Conservation (phyloP, 371 early-diverging fungal species). For the Apophysomyces sp. region DNA sequence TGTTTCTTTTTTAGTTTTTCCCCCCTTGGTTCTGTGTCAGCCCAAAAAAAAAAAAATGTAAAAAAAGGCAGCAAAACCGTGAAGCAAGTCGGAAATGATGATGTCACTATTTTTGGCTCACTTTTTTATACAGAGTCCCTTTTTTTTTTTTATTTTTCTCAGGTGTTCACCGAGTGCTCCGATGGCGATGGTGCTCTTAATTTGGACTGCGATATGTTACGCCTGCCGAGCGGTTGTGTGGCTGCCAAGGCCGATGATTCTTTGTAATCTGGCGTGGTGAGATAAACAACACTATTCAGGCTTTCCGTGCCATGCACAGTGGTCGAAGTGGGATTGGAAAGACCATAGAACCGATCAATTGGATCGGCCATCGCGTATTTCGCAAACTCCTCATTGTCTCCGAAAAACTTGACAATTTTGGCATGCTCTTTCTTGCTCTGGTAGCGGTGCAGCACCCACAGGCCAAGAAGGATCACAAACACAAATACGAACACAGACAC, state of each 20-base stretch:
- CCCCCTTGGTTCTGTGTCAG: neutral
- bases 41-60: too few relatives aligned
- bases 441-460: conserved; percentile 47
- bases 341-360: neutral
- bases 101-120: too few relatives aligned
- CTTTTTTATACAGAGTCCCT: neutral
- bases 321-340: neutral
- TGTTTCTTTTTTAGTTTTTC: neutral
- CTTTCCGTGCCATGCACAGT: neutral
- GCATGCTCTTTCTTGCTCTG: conserved; percentile 44
- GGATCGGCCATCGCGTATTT: conserved; percentile 36
- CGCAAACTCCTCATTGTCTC: conserved; percentile 41
- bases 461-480: conserved; percentile 18
- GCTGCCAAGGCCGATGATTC: conserved; percentile 31
- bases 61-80: too few relatives aligned
- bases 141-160: neutral
- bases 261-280: conserved; percentile 37
- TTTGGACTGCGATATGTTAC: conserved; percentile 11
- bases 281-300: conserved; percentile 31
- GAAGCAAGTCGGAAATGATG: too few relatives aligned
- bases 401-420: conserved; percentile 43
- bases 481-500: conserved; percentile 37
- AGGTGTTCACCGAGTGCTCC: neutral
- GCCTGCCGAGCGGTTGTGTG: conserved; percentile 13
- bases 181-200: neutral